Percentiles rank a stretch among this genome's conserved stretches.
Conservation (phyloP, 805 yeast species). For the Maudiozyma serrabonitensis region DNA sequence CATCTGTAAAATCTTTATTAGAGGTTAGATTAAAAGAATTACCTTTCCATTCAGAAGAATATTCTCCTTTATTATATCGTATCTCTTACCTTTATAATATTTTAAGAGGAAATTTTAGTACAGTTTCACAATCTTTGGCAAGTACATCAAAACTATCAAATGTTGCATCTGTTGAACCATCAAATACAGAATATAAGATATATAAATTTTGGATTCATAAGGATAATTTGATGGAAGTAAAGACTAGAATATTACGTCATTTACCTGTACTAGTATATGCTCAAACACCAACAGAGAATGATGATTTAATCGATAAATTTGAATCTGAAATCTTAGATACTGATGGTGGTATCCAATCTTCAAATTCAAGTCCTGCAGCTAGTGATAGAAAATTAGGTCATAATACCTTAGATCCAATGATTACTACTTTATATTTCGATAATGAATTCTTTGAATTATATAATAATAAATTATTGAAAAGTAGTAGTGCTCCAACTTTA, state of each 20-base stretch:
- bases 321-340: slow-evolving; percentile 20
- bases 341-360: slow-evolving; percentile 17
- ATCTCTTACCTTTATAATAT: slow-evolving; percentile 73
- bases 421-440: slow-evolving; percentile 83
- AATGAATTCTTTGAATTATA: slow-evolving; percentile 74
- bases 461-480: slow-evolving; percentile 70
- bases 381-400: slow-evolving; percentile 20
- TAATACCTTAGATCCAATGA: slow-evolving; percentile 57
- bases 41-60: slow-evolving; percentile 92
- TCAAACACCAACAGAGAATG: slow-evolving; percentile 29
- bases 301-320: slow-evolving; percentile 19
- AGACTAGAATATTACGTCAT: slow-evolving; percentile 87
- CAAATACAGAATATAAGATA: slow-evolving; percentile 40
- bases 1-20: slow-evolving; percentile 78
- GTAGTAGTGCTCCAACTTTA: slow-evolving; percentile 59
- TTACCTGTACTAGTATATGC: slow-evolving; percentile 81
- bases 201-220: slow-evolving; percentile 94
- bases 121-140: slow-evolving; percentile 30
- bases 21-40: slow-evolving; percentile 78
- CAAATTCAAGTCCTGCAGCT: slow-evolving; percentile 37
- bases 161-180: slow-evolving; percentile 23
- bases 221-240: slow-evolving; percentile 95
- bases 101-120: slow-evolving; percentile 49
- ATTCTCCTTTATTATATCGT: slow-evolving; percentile 80
- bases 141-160: slow-evolving; percentile 30